Base-by-base conservation (phyloP, 768 basidiomycete species). In the Astraeus odoratus region DNA sequence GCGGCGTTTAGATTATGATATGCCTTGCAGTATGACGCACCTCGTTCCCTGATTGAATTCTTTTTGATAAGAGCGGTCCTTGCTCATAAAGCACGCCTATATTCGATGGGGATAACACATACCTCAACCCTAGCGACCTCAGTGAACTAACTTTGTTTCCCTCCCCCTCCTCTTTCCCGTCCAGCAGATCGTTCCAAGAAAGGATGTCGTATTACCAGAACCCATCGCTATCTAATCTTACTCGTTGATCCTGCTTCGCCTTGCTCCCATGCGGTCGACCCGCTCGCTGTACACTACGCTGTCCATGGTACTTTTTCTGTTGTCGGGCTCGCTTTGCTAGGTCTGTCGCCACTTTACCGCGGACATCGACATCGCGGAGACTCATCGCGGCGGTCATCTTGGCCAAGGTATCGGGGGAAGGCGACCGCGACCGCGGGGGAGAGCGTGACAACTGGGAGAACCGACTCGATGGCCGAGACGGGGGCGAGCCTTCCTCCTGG, bases 211-310 rank as follows among this genome's bases (percentile, higher is more conserved):
- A 82, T 37, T 76, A 78, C 81, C 81, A 87, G 31, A 80, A 62
- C 15, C 76, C 78, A 56, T 71, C 68, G 42, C 67, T 68, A 56
- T 83, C 83, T 33, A 77, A 39, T 54, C 77, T 80, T 9, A 88
- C 74, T 47, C 77, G 70, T 24, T 66, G 75, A 56, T 91, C 86
- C 57, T 81, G 80, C 66, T 90, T 94, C 44, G 82, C 82, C 60
- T 94, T 94, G 60, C 86, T 90, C 18, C 91, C 91, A 52, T 81
- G 80, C 19, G 80, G 69, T 30, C 87, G 70, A 20, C 86, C 86
- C 23, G 73, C 77, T 44, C 78, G 71, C 43, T 77, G 74, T 3
- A 72, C 72, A 6, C 75, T 73, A 50, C 81, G 77, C 63, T 83
- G 87, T 1, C 86, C 80, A 67, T 94, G 91, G 59, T 86, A 77